Evolutionary conservation across 305 asterid genomes (phyloP), one percentile per base, ranked within the genome.

Genomic region (Rubia peregrina): DNA sequence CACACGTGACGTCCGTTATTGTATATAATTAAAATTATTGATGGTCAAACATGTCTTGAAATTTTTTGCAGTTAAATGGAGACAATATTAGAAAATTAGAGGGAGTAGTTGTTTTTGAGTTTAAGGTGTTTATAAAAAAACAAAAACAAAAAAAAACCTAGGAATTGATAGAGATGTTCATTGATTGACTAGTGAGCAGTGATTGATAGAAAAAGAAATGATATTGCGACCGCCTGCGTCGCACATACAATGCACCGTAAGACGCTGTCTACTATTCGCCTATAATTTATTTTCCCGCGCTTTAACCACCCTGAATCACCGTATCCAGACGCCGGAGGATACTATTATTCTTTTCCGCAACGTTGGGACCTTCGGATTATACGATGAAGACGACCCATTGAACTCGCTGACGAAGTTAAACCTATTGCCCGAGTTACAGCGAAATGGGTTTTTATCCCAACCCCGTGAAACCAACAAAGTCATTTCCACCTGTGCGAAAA

Each of bases 401-500:
- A 69, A 56, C 55, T 69, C 16, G 24, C 30, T 69, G 64, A 24
- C 73, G 56, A 56, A 70, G 56, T 46, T 73, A 36, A 74, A 72
- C 74, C 51, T 42, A 41, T 63, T 65, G 65, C 66, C 79, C 67
- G 77, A 71, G n/a, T 60, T 80, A 5, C 82, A 75, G n/a, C 73
- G 69, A 44, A 53, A 78, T 69, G 80, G 76, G 42, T 72, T 76
- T 73, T 70, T 71, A 46, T 74, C 11, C 7, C 49, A 77, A 66
- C 84, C 86, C 16, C 79, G 71, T 53, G 30, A 69, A 62, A 78
- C 80, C 77, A 85, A 80, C 84, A 78, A 81, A 69, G 64, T 80
- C 66, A 69, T 89, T 64, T 85, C 88, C 22, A 72, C 72, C 41
- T 82, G 89, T 65, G 85, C 89, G 4, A 80, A 80, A 70, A 9